These are phyloP conservation scores for Kurtzmaniella fragi DNA, from an alignment of 805 yeast species.

Conservation along the genomic window DNA sequence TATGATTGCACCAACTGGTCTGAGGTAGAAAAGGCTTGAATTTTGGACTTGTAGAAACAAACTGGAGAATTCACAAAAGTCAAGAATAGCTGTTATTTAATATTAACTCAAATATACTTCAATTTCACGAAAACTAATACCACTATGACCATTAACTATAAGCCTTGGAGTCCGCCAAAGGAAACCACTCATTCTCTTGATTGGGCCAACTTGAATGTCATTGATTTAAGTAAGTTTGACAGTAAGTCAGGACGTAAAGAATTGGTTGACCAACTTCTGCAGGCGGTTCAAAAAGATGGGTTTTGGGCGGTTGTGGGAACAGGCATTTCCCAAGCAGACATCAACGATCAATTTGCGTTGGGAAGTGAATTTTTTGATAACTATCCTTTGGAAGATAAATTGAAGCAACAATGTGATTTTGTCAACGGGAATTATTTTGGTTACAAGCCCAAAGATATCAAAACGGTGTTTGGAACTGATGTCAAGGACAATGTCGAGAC, in stretches of 20 bases:
- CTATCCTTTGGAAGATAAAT: conserved; percentile 22
- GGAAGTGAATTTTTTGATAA: conserved; percentile 22
- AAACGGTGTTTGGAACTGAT: conserved; percentile 24
- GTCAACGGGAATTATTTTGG: conserved; percentile 27
- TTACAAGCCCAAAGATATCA: conserved; percentile 26
- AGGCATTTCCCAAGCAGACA: conserved; percentile 21
- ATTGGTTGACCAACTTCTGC: conserved; percentile 20
- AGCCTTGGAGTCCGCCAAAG: conserved; percentile 18
- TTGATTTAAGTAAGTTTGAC: conserved; percentile 23
- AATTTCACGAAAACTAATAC: too few relatives aligned
- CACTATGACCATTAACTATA: background rate
- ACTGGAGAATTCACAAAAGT: too few relatives aligned
- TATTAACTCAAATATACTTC: too few relatives aligned
- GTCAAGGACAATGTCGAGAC: conserved; percentile 26
- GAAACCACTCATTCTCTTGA: conserved; percentile 22
- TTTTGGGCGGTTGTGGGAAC: conserved; percentile 24
- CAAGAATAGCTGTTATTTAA: too few relatives aligned
- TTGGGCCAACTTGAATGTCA: conserved; percentile 25
- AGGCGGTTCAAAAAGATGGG: conserved; percentile 25
- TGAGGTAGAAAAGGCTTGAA: too few relatives aligned
- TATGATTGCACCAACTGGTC: too few relatives aligned
- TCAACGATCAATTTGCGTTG: conserved; percentile 19
- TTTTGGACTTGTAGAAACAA: too few relatives aligned
- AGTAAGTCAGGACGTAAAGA: conserved; percentile 19
- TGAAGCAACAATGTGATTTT: conserved; percentile 19